Percentiles rank a stretch among this genome's conserved stretches.
Conservation (phyloP, 768 basidiomycete species). For the Boletus insuetus region DNA sequence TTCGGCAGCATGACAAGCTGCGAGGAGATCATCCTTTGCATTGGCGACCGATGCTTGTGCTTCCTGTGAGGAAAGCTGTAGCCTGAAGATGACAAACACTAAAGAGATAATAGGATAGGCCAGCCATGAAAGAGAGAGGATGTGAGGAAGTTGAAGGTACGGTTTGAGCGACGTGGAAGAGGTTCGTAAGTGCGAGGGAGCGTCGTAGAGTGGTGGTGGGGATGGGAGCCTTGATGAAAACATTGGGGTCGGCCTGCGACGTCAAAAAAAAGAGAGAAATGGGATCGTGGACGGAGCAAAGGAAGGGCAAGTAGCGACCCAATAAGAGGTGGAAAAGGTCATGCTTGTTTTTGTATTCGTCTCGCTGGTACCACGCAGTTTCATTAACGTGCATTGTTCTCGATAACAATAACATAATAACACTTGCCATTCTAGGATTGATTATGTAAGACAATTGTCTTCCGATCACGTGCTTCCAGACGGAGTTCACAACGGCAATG, state of each 20-base stretch:
- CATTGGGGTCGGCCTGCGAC: conserved; percentile 42
- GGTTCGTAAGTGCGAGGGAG: conserved; percentile 36
- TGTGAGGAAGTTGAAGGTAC: conserved; percentile 79
- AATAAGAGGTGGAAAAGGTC: conserved; percentile 7
- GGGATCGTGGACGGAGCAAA: conserved; percentile 13
- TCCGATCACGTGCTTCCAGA: conserved; percentile 3
- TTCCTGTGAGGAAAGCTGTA: conserved; percentile 68
- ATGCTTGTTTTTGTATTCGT: conserved; percentile 24
- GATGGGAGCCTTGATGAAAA: conserved; percentile 30
- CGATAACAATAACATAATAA: conserved; percentile 35
- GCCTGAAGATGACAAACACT: conserved; percentile 80
- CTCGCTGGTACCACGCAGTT: background rate
- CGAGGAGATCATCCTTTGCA: conserved; percentile 72
- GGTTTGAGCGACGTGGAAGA: conserved; percentile 55
- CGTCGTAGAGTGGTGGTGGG: conserved; percentile 59
- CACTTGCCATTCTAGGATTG: conserved; percentile 16
- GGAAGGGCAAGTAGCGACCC: conserved; percentile 10
- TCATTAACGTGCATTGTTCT: conserved; percentile 32
- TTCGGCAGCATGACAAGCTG: conserved; percentile 85
- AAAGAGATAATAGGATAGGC: conserved; percentile 90
- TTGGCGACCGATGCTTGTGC: conserved; percentile 64
- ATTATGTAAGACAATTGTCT: conserved; percentile 4
- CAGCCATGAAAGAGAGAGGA: conserved; percentile 86
- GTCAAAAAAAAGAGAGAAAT: conserved; percentile 15
- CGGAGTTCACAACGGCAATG: too few relatives aligned